phyloP scores from a whole-genome alignment of 805 yeast species.

The Isabelozyma rhagii region DNA sequence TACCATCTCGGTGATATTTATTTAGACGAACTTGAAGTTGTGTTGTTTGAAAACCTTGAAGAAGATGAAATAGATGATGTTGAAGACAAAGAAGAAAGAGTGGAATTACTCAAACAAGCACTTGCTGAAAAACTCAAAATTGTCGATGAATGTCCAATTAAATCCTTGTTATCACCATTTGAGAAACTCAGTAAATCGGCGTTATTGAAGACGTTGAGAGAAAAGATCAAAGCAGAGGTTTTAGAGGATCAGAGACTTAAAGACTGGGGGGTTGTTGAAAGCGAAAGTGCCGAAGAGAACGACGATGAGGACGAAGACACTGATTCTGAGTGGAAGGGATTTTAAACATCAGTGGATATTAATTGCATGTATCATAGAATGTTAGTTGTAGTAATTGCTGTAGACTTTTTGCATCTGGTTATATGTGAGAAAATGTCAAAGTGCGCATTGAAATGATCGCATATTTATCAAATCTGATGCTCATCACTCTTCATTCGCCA shows the following conservation, averaged over 20 bases:
- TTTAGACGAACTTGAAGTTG: slow-evolving; percentile 77
- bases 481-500: neutral
- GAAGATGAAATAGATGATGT: slow-evolving; percentile 34
- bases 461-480: neutral
- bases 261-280: slow-evolving; percentile 57
- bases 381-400: neutral
- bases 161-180: slow-evolving; percentile 58
- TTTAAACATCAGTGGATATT: slow-evolving; percentile 6
- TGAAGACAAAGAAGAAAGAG: slow-evolving; percentile 32
- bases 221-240: slow-evolving; percentile 63
- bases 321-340: slow-evolving; percentile 35
- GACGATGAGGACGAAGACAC: slow-evolving; percentile 11
- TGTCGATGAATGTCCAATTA: slow-evolving; percentile 50
- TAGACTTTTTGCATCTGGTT: no score
- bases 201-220: slow-evolving; percentile 59
- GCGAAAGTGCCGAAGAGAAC: slow-evolving; percentile 14
- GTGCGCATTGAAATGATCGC: no score
- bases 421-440: no score
- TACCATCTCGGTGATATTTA: slow-evolving; percentile 82
- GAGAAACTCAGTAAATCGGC: slow-evolving; percentile 46
- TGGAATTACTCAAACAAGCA: slow-evolving; percentile 16
- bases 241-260: slow-evolving; percentile 59
- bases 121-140: slow-evolving; percentile 26
- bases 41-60: slow-evolving; percentile 49
- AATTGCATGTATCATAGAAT: neutral